Conservation (phyloP, 495 filamentous ascomycete species). For the Penicillium waksmanii region DNA sequence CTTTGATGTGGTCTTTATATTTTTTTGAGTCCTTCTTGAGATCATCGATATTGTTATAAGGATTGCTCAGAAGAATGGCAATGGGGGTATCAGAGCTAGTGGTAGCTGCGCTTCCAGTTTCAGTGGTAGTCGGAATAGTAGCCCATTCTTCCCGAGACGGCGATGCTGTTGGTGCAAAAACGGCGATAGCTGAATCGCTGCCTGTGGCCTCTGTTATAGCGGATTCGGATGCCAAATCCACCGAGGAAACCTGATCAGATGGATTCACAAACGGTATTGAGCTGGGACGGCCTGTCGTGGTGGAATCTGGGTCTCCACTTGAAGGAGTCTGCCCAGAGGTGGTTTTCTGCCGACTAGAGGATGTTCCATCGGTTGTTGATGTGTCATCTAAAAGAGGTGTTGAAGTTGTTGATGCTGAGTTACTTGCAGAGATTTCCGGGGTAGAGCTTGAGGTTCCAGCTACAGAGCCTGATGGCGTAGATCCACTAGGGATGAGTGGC, state of each 20-base stretch:
- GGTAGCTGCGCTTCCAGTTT: neutral
- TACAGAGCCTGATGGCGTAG: too few relatives aligned
- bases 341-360: too few relatives aligned
- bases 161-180: neutral
- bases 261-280: too few relatives aligned
- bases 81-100: neutral
- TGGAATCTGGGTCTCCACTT: too few relatives aligned
- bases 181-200: neutral
- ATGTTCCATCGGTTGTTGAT: too few relatives aligned
- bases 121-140: neutral
- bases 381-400: too few relatives aligned
- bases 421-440: neutral
- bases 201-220: neutral
- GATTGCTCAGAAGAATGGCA: neutral
- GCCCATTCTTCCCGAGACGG: neutral
- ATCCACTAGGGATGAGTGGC: too few relatives aligned
- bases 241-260: too few relatives aligned
- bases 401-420: neutral
- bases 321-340: too few relatives aligned
- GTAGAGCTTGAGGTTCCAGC: neutral
- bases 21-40: constrained; percentile 1
- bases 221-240: too few relatives aligned
- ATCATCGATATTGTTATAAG: constrained; percentile 1
- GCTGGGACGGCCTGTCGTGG: too few relatives aligned
- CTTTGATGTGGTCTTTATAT: constrained; percentile 2